Base-by-base conservation (phyloP, 139 green algal species). In the Klebsormidium nitens region DNA sequence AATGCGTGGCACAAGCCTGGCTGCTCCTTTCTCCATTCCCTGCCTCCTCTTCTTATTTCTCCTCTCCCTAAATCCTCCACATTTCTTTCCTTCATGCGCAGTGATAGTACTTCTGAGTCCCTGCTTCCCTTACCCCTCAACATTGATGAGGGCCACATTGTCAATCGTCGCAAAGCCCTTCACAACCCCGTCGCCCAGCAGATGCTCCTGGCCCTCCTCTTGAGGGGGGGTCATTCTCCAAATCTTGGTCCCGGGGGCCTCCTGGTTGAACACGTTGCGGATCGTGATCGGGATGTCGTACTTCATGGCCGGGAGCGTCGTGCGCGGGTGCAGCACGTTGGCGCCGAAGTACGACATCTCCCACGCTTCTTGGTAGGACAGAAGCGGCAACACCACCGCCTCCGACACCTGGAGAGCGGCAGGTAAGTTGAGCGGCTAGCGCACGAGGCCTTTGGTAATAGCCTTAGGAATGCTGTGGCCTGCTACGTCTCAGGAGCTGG, bases 101-200 rank as follows among this genome's bases (percentile, higher is more conserved):
- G 3, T n/a, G n/a, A n/a, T n/a, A 46, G 69, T 23, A 39, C n/a
- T n/a, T n/a, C n/a, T n/a, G n/a, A n/a, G n/a, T n/a, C n/a, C n/a
- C n/a, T n/a, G n/a, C n/a, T n/a, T n/a, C 17, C 44, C 42, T 6
- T 35, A 75, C 68, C 88, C 87, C 79, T 97, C 92, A 32, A 98
- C 88, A 66, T 93, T 96, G 78, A 98, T 91, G 31, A 98, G 83
- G 2, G 82, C 81, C 3, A 96, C 87, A 61, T 93, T 76, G 67
- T 98, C 93, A 49, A 98, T 97, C 71, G 93, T 97, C 34, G 93
- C 90, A 81, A 98, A 96, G 59, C 92, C 93, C 83, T 96, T 98
- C n/a, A 98, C 82, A 2, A 71, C 35, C 1, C n/a, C 3, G 31
- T 42, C 3, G 8, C 29, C 26, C 59, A 47, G 35, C 59, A 48